Evolutionary conservation across 2,329 filamentous ascomycete species (phyloP), one percentile per base, ranked within the genome.

Genomic region (Emericellopsis cladophorae): DNA sequence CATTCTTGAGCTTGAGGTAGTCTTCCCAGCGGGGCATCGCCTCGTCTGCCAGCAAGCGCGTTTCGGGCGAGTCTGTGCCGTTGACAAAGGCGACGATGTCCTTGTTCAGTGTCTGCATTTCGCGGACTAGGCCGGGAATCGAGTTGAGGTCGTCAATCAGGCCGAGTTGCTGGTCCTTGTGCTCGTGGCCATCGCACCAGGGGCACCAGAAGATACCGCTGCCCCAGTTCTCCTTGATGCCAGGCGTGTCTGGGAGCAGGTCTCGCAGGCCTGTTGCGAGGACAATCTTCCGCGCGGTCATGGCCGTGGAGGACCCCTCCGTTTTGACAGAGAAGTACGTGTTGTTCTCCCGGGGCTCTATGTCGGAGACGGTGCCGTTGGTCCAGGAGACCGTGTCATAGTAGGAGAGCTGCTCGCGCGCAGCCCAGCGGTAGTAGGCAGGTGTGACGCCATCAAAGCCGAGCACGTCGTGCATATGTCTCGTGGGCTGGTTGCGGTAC

Each of bases 181-280:
- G 74, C 55, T 80, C 76, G 46, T 70, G 64, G 11, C 76, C 76
- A 49, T 80, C 76, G 46, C 76, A 80, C 76, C 76, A 80, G 0
- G 74, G 74, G 41, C 76, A 80, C 73, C 75, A 79, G 57, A 60
- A 79, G 40, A 79, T 68, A 6, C 76, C 76, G 44, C 70, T 64
- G 38, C 72, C 74, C 66, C 71, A 80, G 49, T 66, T 69, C 41
- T 76, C 68, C 7, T 47, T 26, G 0, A 79, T 41, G 1, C 76
- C 76, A 0, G 75, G 74, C 0, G 73, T 78, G 1, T 43, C 18
- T 1, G 76, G 74, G 3, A 80, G 55, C 21, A 74, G 51, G 48
- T 79, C 75, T 7, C 55, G 57, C 16, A 80, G 54, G 5, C 76
- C 76, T 0, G 74, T 79, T 18, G 65, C 75, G 4, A 80, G 64